A percentile compares a stretch with the other conserved stretches of the same genome.
Conservation (phyloP, 495 filamentous ascomycete species). For the Aspergillus leporis region DNA sequence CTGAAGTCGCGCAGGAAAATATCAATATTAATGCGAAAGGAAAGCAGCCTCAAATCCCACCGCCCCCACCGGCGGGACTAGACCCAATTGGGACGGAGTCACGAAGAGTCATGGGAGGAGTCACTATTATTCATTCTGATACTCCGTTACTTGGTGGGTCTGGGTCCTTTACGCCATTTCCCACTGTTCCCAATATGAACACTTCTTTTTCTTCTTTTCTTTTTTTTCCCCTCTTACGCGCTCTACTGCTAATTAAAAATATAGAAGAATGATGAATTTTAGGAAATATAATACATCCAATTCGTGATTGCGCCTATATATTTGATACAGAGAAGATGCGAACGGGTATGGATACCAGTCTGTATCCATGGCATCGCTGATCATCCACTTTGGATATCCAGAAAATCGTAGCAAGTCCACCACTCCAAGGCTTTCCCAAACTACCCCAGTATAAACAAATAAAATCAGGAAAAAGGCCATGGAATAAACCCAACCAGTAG, state of each 20-base stretch:
- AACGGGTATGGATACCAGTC: not conserved
- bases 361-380: too few relatives aligned
- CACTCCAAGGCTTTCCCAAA: not conserved
- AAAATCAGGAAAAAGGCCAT: not conserved
- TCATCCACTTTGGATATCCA: not conserved
- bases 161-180: not conserved
- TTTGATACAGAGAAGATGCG: not conserved
- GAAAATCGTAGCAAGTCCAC: not conserved
- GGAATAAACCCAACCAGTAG: not conserved
- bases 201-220: not conserved
- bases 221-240: too few relatives aligned
- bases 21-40: constrained; percentile 14
- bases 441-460: not conserved
- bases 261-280: too few relatives aligned
- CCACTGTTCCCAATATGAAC: not conserved
- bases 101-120: constrained; percentile 20
- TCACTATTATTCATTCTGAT: constrained; percentile 17
- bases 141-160: constrained; percentile 13
- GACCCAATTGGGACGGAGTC: constrained; percentile 21
- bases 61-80: constrained; percentile 19
- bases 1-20: constrained; percentile 1
- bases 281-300: not conserved
- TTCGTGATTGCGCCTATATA: not conserved
- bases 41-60: constrained; percentile 15
- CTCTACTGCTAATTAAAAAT: too few relatives aligned